phyloP scores from a whole-genome alignment of 2,329 filamentous ascomycete genomes.

The Penicillium thymicola region DNA sequence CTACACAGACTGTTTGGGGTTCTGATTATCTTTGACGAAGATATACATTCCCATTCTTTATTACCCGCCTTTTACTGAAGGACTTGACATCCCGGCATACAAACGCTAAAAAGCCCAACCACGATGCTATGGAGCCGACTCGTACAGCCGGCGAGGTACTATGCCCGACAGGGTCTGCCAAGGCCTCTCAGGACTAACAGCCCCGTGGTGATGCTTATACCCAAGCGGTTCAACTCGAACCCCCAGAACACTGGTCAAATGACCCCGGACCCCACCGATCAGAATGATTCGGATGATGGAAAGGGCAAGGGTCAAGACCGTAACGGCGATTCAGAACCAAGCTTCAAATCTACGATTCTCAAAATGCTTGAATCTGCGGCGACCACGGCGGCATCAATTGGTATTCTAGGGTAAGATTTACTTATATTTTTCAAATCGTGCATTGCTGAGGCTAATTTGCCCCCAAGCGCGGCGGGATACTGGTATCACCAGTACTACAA shows the following conservation, averaged over 20 bases:
- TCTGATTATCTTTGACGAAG: neutral
- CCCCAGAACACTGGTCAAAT: constrained; percentile 20
- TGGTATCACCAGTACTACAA: constrained; percentile 85
- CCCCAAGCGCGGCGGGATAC: constrained; percentile 60
- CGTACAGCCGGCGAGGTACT: constrained; percentile 20
- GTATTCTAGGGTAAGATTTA: constrained; percentile 58
- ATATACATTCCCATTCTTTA: neutral
- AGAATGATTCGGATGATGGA: constrained; percentile 30
- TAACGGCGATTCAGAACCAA: constrained; percentile 28
- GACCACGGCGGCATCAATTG: constrained; percentile 71
- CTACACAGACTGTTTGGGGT: neutral
- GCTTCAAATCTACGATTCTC: constrained; percentile 40
- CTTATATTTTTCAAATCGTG: neutral
- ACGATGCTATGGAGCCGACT: constrained; percentile 29
- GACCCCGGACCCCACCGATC: constrained; percentile 29
- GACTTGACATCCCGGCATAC: neutral
- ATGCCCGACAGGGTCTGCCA: constrained; percentile 18
- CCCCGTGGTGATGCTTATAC: constrained; percentile 11
- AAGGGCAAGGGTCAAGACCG: constrained; percentile 20
- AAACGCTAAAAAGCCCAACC: constrained; percentile 3
- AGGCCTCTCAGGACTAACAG: constrained; percentile 11
- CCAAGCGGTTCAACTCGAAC: constrained; percentile 26
- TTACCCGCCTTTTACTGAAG: neutral
- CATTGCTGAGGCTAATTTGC: constrained; percentile 15
- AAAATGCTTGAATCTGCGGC: constrained; percentile 73